These are phyloP conservation scores for Cutaneotrichosporon cutaneum DNA, from an alignment of 1,284 basidiomycete species.

Conservation along the genomic window DNA sequence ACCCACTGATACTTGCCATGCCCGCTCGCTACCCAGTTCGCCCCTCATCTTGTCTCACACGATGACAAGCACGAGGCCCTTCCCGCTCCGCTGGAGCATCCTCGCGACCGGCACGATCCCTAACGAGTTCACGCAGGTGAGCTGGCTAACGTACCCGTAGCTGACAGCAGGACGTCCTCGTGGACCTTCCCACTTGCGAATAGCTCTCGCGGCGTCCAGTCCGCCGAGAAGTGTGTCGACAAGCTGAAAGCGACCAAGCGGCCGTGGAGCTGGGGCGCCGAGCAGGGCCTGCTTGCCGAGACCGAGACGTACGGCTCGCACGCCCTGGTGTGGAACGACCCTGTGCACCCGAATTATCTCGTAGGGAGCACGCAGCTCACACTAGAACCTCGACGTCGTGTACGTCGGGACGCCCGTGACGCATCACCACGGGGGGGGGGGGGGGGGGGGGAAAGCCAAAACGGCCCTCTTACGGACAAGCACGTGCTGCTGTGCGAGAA, in stretches of 20 bases:
- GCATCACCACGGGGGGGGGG: constrained; percentile 73
- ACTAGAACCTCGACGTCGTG: constrained; percentile 70
- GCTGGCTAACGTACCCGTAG: constrained; percentile 7
- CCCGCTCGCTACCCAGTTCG: neutral
- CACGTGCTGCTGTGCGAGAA: constrained; percentile 85
- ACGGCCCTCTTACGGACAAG: constrained; percentile 76
- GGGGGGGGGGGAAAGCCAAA: too few species aligned
- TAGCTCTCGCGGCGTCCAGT: constrained; percentile 69
- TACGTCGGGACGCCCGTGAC: constrained; percentile 87
- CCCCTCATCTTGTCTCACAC: neutral
- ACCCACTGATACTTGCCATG: neutral
- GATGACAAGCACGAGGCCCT: constrained; percentile 16
- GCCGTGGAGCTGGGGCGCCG: constrained; percentile 29
- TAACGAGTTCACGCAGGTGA: constrained; percentile 38
- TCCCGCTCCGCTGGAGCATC: constrained; percentile 49
- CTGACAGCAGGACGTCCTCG: constrained; percentile 32
- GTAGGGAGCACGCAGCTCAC: too few species aligned
- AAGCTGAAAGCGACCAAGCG: constrained; percentile 38
- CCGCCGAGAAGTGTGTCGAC: constrained; percentile 69
- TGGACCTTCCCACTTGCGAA: constrained; percentile 58
- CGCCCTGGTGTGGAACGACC: constrained; percentile 69
- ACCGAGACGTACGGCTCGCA: constrained; percentile 75
- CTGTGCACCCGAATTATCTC: too few species aligned
- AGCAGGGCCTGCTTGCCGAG: constrained; percentile 30
- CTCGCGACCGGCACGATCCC: constrained; percentile 49